These are phyloP conservation scores for Paecilomyces dactylethromorphus DNA, from an alignment of 2,329 filamentous ascomycete species.

Conservation along the genomic window DNA sequence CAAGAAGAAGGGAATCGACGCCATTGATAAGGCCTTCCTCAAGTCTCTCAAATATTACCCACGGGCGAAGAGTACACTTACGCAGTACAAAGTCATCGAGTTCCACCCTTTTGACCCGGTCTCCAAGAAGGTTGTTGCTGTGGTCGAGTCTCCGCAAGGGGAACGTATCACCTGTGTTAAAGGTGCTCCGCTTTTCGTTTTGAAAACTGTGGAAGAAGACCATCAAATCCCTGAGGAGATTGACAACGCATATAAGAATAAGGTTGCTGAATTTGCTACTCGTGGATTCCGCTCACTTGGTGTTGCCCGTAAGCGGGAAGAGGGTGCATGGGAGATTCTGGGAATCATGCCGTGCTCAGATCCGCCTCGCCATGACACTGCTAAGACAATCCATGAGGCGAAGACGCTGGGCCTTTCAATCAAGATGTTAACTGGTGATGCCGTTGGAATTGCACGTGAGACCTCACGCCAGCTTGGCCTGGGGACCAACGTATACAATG, in stretches of 20 bases:
- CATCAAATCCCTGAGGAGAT: constrained; percentile 70
- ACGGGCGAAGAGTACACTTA: constrained; percentile 69
- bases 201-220: constrained; percentile 82
- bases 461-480: constrained; percentile 87
- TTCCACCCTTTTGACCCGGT: constrained; percentile 89
- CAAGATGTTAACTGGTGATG: constrained; percentile 95
- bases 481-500: constrained; percentile 89
- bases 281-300: constrained; percentile 92
- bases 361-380: constrained; percentile 84
- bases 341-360: constrained; percentile 94
- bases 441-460: constrained; percentile 86
- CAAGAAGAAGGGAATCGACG: constrained; percentile 94
- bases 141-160: constrained; percentile 76
- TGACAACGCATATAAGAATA: constrained; percentile 82
- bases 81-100: constrained; percentile 76
- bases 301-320: constrained; percentile 82
- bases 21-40: constrained; percentile 91
- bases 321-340: constrained; percentile 80
- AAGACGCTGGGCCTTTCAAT: constrained; percentile 82
- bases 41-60: constrained; percentile 80
- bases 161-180: constrained; percentile 86
- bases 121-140: constrained; percentile 82
- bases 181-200: constrained; percentile 79
- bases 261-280: constrained; percentile 83
- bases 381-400: constrained; percentile 82